These are phyloP conservation scores for Botrytis fabae DNA, from an alignment of 2,329 filamentous ascomycete species.

Conservation along the genomic window DNA sequence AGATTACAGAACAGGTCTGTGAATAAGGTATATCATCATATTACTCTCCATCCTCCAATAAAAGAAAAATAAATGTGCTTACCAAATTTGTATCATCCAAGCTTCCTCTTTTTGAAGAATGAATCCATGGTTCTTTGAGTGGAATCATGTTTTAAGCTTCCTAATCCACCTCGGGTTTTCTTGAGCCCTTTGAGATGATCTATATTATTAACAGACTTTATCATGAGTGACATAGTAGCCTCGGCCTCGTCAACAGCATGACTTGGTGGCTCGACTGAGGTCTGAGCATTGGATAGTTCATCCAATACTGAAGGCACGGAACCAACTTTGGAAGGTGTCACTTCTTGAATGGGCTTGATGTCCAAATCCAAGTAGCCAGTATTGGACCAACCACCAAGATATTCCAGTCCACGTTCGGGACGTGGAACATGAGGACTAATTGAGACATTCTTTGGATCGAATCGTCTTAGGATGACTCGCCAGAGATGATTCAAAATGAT, in stretches of 20 bases:
- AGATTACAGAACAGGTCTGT: conserved; percentile 82
- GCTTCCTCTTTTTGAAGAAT: conserved; percentile 68
- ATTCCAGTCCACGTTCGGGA: conserved; percentile 44
- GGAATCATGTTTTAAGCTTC: conserved; percentile 72
- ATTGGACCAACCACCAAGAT: conserved; percentile 63
- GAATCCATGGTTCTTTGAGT: conserved; percentile 73
- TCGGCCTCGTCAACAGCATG: conserved; percentile 34
- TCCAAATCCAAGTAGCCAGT: conserved; percentile 54
- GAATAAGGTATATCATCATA: conserved; percentile 72
- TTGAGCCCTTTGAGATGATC: conserved; percentile 73
- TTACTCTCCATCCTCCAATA: conserved; percentile 39
- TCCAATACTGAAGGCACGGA: not conserved
- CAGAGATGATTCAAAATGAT: conserved; percentile 73
- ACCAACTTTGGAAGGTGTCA: conserved; percentile 3
- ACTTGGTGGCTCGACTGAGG: not conserved
- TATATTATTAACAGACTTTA: conserved; percentile 66
- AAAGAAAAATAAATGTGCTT: conserved; percentile 28
- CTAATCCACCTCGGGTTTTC: conserved; percentile 79
- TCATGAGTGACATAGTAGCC: conserved; percentile 47
- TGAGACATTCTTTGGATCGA: conserved; percentile 43
- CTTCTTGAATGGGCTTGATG: conserved; percentile 27
- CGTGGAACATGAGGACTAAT: conserved; percentile 47
- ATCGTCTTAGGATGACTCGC: conserved; percentile 58
- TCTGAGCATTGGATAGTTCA: not conserved
- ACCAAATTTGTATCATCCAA: conserved; percentile 24